Evolutionary conservation across 768 basidiomycete species (phyloP).

Genomic region (Pleurotus tuoliensis): DNA sequence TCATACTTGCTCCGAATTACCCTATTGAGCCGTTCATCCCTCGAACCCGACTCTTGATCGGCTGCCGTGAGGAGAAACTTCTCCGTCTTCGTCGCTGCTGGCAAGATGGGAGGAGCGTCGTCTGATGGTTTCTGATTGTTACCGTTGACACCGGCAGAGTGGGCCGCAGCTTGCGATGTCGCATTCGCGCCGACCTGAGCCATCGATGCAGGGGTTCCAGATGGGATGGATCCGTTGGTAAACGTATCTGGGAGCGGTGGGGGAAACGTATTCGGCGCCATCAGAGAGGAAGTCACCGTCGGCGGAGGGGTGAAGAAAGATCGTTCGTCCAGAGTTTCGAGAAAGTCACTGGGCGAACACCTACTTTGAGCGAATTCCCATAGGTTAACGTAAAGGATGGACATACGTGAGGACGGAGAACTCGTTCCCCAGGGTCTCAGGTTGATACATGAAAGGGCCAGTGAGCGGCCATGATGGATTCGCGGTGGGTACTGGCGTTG

Average conservation of each 20-base stretch:
- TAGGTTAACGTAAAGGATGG: neutral
- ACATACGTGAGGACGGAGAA: slow-evolving; percentile 77
- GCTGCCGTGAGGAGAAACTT: slow-evolving; percentile 90
- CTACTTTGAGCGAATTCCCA: neutral
- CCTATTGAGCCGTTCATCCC: slow-evolving; percentile 84
- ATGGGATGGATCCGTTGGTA: slow-evolving; percentile 3
- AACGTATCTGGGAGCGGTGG: neutral
- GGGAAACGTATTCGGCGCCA: no score
- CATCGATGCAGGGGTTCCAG: slow-evolving; percentile 10
- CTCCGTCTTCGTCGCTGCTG: slow-evolving; percentile 78
- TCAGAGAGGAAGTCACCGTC: slow-evolving; percentile 22
- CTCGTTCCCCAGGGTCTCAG: slow-evolving; percentile 75
- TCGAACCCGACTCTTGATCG: slow-evolving; percentile 87
- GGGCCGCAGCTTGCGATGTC: neutral
- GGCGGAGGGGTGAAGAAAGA: slow-evolving; percentile 70
- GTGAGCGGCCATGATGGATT: neutral
- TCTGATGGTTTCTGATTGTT: slow-evolving; percentile 25
- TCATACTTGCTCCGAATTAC: slow-evolving; percentile 98
- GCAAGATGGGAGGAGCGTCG: slow-evolving; percentile 52
- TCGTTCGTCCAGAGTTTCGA: slow-evolving; percentile 83
- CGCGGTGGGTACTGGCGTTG: slow-evolving; percentile 5
- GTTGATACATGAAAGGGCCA: slow-evolving; percentile 54
- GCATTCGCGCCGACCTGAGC: neutral
- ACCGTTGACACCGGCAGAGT: slow-evolving; percentile 12
- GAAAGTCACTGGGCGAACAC: slow-evolving; percentile 60